These are phyloP conservation scores for Kwoniella pini DNA, from an alignment of 768 basidiomycete species.

Conservation along the genomic window DNA sequence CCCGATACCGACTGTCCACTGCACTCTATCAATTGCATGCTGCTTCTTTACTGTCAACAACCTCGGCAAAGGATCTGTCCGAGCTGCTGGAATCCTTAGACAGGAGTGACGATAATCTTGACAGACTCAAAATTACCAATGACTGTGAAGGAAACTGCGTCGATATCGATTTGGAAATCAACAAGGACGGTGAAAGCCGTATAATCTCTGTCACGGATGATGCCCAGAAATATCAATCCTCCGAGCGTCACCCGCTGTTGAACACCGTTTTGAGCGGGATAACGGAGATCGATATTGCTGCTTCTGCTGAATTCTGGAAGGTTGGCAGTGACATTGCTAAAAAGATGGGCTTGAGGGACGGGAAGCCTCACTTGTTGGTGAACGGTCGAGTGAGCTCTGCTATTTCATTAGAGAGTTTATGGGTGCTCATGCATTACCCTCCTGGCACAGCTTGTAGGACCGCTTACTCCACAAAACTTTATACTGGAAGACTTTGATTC, in stretches of 20 bases:
- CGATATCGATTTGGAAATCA: background rate
- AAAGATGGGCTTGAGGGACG: slow-evolving; percentile 64
- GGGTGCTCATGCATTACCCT: background rate
- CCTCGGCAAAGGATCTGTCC: slow-evolving; percentile 33
- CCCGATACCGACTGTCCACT: slow-evolving; percentile 56
- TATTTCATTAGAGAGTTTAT: background rate
- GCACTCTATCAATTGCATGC: slow-evolving; percentile 43
- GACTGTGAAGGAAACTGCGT: background rate
- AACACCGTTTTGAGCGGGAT: slow-evolving; percentile 28
- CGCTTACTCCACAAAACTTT: slow-evolving; percentile 66
- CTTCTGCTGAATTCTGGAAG: slow-evolving; percentile 47
- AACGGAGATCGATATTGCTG: slow-evolving; percentile 28
- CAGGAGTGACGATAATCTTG: slow-evolving; percentile 20
- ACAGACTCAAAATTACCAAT: slow-evolving; percentile 2
- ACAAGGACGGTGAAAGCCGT: background rate
- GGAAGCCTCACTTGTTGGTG: slow-evolving; percentile 66
- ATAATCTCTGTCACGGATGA: background rate
- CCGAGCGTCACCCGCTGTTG: slow-evolving; percentile 23
- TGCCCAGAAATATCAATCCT: slow-evolving; percentile 1
- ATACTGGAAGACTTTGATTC: slow-evolving; percentile 69
- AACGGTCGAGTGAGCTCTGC: slow-evolving; percentile 74
- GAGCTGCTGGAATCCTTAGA: slow-evolving; percentile 43
- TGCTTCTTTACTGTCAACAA: slow-evolving; percentile 23
- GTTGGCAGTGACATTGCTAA: slow-evolving; percentile 56
- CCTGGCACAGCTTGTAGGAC: slow-evolving; percentile 69